Percentiles rank a stretch among this genome's conserved stretches.
These are phyloP conservation scores for Tagetes erecta DNA, from an alignment of 129 eudicot genomes.

Conservation along the genomic window DNA sequence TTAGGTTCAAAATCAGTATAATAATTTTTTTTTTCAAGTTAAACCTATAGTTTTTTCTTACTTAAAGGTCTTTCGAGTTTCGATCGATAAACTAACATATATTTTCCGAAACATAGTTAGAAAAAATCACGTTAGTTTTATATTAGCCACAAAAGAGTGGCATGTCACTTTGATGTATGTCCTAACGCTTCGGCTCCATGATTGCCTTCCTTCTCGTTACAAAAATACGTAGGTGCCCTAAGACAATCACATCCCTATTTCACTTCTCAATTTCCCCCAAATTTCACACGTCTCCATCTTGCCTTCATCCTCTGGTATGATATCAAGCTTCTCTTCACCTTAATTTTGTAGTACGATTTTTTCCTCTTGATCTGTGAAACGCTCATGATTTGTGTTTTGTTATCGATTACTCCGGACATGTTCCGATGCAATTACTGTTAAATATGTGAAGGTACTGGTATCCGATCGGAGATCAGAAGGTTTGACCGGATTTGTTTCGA, in stretches of 20 bases:
- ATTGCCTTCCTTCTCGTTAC: slow-evolving; percentile 19
- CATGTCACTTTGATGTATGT: background rate
- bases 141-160: background rate
- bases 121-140: no score
- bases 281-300: slow-evolving; percentile 18
- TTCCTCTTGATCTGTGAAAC: slow-evolving; percentile 26
- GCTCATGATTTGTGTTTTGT: background rate
- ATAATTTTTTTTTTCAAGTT: no score
- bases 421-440: slow-evolving; percentile 7
- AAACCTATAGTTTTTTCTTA: no score
- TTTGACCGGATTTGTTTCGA: background rate
- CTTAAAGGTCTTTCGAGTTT: no score
- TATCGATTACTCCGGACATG: background rate
- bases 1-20: no score
- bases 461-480: slow-evolving; percentile 16
- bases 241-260: slow-evolving; percentile 5
- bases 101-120: no score
- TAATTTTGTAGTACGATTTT: background rate
- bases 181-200: background rate
- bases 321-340: slow-evolving; percentile 1
- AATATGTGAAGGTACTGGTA: slow-evolving; percentile 14
- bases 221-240: no score
- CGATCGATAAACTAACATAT: no score
- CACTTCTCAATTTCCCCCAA: slow-evolving; percentile 28
- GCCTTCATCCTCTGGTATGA: slow-evolving; percentile 17